Conservation (phyloP, 108 stramenopile genomes). For the Nitzschia putrida region DNA sequence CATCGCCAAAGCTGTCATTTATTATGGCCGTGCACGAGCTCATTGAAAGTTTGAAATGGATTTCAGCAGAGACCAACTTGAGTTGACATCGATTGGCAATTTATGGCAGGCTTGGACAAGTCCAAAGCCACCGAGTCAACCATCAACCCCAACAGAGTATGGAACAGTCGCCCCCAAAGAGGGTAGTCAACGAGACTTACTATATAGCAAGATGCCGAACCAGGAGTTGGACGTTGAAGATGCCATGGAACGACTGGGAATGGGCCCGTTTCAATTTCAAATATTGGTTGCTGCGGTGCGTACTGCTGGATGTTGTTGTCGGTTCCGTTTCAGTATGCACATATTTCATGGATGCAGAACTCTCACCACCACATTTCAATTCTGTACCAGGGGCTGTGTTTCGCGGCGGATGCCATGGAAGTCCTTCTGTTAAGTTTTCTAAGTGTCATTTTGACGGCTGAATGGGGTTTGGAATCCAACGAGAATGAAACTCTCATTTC, state of each 20-base stretch:
- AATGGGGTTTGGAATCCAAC: conserved; percentile 54
- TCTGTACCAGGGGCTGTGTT: conserved; percentile 54
- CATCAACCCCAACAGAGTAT: no score
- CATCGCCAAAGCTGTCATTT: no score
- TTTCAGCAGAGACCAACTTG: no score
- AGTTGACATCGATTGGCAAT: no score
- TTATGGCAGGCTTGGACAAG: no score
- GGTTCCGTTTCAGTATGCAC: not conserved
- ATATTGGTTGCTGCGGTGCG: conserved; percentile 48
- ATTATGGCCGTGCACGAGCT: no score
- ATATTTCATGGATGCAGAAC: conserved; percentile 27
- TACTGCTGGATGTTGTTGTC: not conserved
- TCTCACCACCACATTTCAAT: not conserved
- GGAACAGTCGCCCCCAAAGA: no score
- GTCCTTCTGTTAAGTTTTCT: conserved; percentile 67
- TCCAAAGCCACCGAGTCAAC: no score
- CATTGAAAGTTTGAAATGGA: no score
- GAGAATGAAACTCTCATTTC: conserved; percentile 54
- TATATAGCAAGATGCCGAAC: not conserved
- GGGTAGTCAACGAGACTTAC: no score
- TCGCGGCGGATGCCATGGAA: conserved; percentile 77
- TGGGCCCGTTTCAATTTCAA: conserved; percentile 59
- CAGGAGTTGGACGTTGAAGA: conserved; percentile 33
- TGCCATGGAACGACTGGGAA: conserved; percentile 53
- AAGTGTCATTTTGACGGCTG: conserved; percentile 45